Base-by-base conservation (phyloP, 306 rosid species). In the Comarum palustre region DNA sequence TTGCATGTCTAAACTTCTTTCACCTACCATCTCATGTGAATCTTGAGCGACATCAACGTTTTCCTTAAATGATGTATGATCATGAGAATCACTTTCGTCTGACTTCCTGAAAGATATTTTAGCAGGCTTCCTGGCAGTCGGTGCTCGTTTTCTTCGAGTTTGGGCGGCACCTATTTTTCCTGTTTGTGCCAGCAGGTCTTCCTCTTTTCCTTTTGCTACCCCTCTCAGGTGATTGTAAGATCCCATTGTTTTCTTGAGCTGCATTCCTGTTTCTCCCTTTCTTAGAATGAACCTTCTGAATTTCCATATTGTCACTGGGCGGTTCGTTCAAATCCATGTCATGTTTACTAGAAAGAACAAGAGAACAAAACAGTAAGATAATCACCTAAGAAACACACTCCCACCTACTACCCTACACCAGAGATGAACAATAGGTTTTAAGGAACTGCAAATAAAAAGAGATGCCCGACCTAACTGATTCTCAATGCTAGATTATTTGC, bases 151-250 rank as follows among this genome's bases (percentile, higher is more conserved):
- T 83, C 87, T 86, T 75, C 74, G 85, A 60, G 85, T 75, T 78
- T 84, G 89, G 64, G 79, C 82, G 73, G 62, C 29, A 32, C 69
- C 70, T 31, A 82, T 42, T 79, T 78, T 87, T 57, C 66, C 82
- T 88, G 63, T 79, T 78, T 75, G 73, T 77, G 45, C 85, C 71
- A 27, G 83, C 84, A 66, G 96, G 88, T 82, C 96, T 87, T 84
- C 95, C 92, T 79, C 90, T 80, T 81, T 87, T 89, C 80, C 89
- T 86, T 79, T 75, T 76, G 63, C 79, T 59, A 73, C 71, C 83
- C 66, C 73, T 78, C 83, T 79, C 83, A 11, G 75, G 74, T 42
- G 89, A 55, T 31, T 61, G 71, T 71, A 72, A 59, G 54, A 68
- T 68, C 79, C 32, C 59, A 38, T 48, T 69, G 39, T 75, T 67